Evolutionary conservation across 1,284 basidiomycete species (phyloP), one percentile per base, ranked within the genome.

Genomic region (Cutaneotrichosporon cavernicola): DNA sequence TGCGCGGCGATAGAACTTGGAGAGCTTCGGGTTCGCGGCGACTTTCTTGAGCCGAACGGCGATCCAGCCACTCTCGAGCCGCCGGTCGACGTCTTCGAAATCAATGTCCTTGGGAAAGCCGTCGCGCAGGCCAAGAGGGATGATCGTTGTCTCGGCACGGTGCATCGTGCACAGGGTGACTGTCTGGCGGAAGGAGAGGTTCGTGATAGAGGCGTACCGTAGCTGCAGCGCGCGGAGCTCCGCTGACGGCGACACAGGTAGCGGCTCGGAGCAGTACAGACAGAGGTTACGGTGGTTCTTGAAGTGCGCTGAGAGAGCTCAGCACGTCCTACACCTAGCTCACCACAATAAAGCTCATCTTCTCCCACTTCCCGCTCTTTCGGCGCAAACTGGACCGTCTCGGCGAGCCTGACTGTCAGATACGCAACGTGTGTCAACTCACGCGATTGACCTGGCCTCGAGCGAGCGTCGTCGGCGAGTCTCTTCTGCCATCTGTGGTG

Each of bases 31-130:
- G 4, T 71, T 34, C n/a, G 58, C 53, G 11, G 70, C 61, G 49
- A 80, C 65, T 3, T 61, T 62, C 34, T 71, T 65, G 10, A 79
- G 38, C 21, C 66, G 64, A 2, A 59, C 40, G 50, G 70, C 65
- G 6, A 76, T 62, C 69, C 71, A 73, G 6, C 65, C 64, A 2
- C 22, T 43, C 60, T 74, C 72, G 9, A 80, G 60, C 14, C 75
- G 65, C 3, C 57, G 13, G 26, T 69, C 63, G 2, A 80, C 56
- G 8, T 38, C 18, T 8, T 50, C 26, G 57, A 78, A 79, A 52
- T 76, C 73, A 56, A 80, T 70, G 0, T 50, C 46, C 7, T 50
- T 30, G 1, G 77, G 78, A 62, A 74, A 80, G 0, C 77, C 77
- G 16, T 65, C 65, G 10, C 69, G 70, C 21, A 67, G 49, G 5